A percentile compares a stretch with the other conserved stretches of the same genome.
These are phyloP conservation scores for Tricholoma terreum DNA, from an alignment of 768 basidiomycete genomes.

Conservation along the genomic window DNA sequence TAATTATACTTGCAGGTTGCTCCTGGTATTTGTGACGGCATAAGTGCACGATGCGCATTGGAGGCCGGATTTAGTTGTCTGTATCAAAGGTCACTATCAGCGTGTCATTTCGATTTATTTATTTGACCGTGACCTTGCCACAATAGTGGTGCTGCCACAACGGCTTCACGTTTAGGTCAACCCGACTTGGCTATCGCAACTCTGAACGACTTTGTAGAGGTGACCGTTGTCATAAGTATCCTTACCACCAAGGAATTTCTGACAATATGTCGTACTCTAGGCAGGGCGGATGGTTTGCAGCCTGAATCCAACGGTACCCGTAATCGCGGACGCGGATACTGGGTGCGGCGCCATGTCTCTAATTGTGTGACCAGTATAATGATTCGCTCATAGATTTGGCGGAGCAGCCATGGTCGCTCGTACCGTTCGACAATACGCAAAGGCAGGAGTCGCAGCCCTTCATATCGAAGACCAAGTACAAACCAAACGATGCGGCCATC, in stretches of 20 bases:
- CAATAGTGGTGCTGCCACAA: slow-evolving; percentile 70
- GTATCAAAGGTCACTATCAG: slow-evolving; percentile 58
- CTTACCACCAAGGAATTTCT: background rate
- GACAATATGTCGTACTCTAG: slow-evolving; percentile 23
- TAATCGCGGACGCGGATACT: slow-evolving; percentile 81
- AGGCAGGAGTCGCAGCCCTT: slow-evolving; percentile 68
- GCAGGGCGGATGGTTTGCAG: slow-evolving; percentile 70
- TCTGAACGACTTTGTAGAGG: slow-evolving; percentile 71
- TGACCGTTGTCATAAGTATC: slow-evolving; percentile 19
- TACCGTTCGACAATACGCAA: slow-evolving; percentile 67
- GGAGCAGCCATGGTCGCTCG: slow-evolving; percentile 74
- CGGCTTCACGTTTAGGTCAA: slow-evolving; percentile 72
- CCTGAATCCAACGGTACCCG: slow-evolving; percentile 59
- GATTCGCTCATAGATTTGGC: slow-evolving; percentile 44
- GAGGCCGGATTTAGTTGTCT: slow-evolving; percentile 77
- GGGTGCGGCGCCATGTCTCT: slow-evolving; percentile 39
- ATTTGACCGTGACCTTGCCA: background rate
- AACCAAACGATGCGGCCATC: slow-evolving; percentile 77
- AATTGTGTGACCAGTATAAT: background rate
- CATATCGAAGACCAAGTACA: slow-evolving; percentile 85
- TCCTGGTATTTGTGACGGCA: slow-evolving; percentile 79
- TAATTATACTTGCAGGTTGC: slow-evolving; percentile 46
- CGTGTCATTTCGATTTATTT: background rate
- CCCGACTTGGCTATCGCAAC: slow-evolving; percentile 81
- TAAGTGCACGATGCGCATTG: slow-evolving; percentile 74